These are phyloP conservation scores for Saccharomyces uvarum DNA, from an alignment of 1,139 yeast species.

Conservation along the genomic window DNA sequence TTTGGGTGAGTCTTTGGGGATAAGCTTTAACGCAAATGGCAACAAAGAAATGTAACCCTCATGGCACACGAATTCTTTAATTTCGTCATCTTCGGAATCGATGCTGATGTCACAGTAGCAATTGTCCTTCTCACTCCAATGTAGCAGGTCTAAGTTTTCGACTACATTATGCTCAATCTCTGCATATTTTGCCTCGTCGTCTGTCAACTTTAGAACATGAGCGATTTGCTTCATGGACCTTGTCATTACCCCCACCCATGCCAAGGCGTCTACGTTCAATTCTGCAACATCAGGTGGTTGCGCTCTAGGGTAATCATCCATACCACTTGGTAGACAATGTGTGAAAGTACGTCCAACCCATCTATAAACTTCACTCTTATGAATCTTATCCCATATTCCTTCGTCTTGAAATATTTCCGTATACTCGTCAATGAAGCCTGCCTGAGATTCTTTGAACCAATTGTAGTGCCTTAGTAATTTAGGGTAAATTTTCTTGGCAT, in stretches of 20 bases:
- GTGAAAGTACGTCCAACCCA: conserved; percentile 89
- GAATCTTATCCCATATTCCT: conserved; percentile 21
- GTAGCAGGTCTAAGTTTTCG: conserved; percentile 59
- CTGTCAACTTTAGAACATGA: conserved; percentile 46
- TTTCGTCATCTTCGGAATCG: conserved; percentile 54
- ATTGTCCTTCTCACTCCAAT: conserved; percentile 64
- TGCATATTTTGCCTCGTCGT: conserved; percentile 49
- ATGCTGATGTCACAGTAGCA: conserved; percentile 83
- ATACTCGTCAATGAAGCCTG: conserved; percentile 62
- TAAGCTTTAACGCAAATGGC: conserved; percentile 72
- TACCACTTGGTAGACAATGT: conserved; percentile 87
- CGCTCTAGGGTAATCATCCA: conserved; percentile 93
- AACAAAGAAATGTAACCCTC: conserved; percentile 81
- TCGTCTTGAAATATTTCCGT: conserved; percentile 23
- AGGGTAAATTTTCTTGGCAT: conserved; percentile 66
- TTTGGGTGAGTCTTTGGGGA: conserved; percentile 48
- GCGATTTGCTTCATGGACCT: conserved; percentile 74
- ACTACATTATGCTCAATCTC: conserved; percentile 50
- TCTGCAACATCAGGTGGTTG: conserved; percentile 79
- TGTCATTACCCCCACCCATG: conserved; percentile 94
- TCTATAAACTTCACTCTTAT: conserved; percentile 68
- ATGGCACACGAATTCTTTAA: conserved; percentile 55
- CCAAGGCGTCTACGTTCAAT: conserved; percentile 75
- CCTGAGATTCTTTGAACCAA: conserved; percentile 79
- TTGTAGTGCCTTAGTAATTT: conserved; percentile 68